phyloP scores from a whole-genome alignment of 192 early-diverging fungal species.

The Umbelopsis vinacea region DNA sequence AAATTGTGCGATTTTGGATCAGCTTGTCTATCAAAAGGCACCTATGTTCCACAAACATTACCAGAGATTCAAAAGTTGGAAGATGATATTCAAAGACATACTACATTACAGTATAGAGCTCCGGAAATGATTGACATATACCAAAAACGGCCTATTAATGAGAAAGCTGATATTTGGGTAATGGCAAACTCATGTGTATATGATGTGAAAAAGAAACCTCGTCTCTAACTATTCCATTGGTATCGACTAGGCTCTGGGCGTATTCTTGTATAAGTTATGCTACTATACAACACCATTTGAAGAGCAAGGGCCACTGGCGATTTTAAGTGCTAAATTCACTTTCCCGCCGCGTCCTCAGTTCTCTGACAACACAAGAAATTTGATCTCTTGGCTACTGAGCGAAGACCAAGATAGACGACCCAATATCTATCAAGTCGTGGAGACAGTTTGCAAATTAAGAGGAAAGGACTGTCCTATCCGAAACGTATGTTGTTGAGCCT shows the following conservation, averaged over 20 bases:
- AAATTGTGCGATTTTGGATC: conserved; percentile 99
- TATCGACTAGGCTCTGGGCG: conserved; percentile 82
- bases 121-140: conserved; percentile 97
- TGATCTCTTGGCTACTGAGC: conserved; percentile 75
- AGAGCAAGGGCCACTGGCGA: conserved; percentile 84
- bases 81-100: conserved; percentile 88
- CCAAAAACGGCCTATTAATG: conserved; percentile 76
- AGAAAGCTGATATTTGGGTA: conserved; percentile 70
- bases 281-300: conserved; percentile 97
- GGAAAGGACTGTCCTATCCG: conserved; percentile 64
- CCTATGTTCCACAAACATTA: conserved; percentile 60
- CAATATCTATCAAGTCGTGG: conserved; percentile 82
- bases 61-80: conserved; percentile 78
- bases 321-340: conserved; percentile 84
- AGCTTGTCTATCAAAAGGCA: conserved; percentile 60
- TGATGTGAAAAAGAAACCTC: background rate
- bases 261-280: conserved; percentile 94
- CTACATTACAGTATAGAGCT: conserved; percentile 94
- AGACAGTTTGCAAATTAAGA: conserved; percentile 65
- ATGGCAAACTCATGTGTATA: background rate
- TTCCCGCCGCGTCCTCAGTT: conserved; percentile 77
- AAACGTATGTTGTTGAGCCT: conserved; percentile 52
- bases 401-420: conserved; percentile 75
- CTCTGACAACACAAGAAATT: conserved; percentile 52
- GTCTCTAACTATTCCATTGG: background rate